phyloP scores from a whole-genome alignment of 225 moss, liverwort and hornwort genomes.

The Takakia lepidozioides region DNA sequence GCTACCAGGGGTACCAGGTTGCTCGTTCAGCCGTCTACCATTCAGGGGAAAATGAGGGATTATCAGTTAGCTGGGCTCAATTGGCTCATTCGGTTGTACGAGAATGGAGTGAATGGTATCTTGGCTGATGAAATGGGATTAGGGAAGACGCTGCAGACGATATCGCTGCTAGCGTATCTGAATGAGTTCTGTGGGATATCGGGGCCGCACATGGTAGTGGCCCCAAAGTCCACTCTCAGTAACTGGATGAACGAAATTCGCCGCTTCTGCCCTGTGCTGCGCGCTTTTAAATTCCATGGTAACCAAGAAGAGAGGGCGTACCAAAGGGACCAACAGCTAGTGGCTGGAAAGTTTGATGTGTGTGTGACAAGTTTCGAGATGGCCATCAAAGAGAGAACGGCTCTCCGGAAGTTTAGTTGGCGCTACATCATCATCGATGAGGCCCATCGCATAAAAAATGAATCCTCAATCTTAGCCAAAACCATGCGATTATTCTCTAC shows the following conservation, averaged over 20 bases:
- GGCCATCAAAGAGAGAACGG: slow-evolving; percentile 95
- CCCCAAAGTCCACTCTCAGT: slow-evolving; percentile 91
- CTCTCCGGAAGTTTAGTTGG: slow-evolving; percentile 89
- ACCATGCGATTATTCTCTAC: slow-evolving; percentile 94
- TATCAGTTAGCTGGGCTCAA: slow-evolving; percentile 98
- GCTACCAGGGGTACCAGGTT: slow-evolving; percentile 74
- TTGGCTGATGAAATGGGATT: slow-evolving; percentile 99
- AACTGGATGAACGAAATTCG: slow-evolving; percentile 99
- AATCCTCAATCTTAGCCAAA: slow-evolving; percentile 90
- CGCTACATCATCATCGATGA: slow-evolving; percentile 99
- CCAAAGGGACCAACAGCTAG: slow-evolving; percentile 71
- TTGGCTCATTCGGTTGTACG: slow-evolving; percentile 98
- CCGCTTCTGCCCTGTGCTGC: slow-evolving; percentile 79
- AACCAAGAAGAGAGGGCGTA: slow-evolving; percentile 83
- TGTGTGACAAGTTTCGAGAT: slow-evolving; percentile 99
- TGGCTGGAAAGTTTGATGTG: slow-evolving; percentile 92
- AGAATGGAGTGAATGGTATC: slow-evolving; percentile 98
- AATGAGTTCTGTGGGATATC: slow-evolving; percentile 87
- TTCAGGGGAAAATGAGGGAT: slow-evolving; percentile 97
- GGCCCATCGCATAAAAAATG: slow-evolving; percentile 98
- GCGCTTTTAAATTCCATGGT: slow-evolving; percentile 93
- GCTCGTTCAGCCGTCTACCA: slow-evolving; percentile 80
- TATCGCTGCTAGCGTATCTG: slow-evolving; percentile 85
- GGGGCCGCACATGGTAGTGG: slow-evolving; percentile 99
- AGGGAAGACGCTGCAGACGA: slow-evolving; percentile 95